phyloP scores from a whole-genome alignment of 352 stramenopile species.

The Globisporangium nodosum region DNA sequence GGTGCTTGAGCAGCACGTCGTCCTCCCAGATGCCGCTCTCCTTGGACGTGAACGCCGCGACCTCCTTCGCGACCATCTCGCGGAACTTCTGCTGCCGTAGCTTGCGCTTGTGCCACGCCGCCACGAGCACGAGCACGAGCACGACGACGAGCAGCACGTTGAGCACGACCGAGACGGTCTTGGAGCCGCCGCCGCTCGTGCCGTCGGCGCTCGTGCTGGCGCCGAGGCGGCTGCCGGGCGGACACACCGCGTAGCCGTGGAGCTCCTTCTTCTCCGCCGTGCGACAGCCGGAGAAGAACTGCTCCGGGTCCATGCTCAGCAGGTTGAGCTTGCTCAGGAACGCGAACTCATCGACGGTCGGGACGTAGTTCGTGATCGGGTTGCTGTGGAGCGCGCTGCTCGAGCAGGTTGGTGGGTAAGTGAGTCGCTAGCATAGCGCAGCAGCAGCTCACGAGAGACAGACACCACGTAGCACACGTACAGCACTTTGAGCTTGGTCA shows the following conservation, averaged over 20 bases:
- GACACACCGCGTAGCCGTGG: conserved; percentile 1
- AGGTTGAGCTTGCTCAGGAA: conserved; percentile 4
- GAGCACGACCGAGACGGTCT: neutral
- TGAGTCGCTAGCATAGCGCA: no score
- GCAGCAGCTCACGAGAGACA: no score
- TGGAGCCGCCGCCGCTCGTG: no score
- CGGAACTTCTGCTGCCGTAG: neutral
- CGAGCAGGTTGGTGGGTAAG: neutral
- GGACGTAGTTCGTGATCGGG: conserved; percentile 7
- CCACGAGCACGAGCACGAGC: conserved; percentile 3
- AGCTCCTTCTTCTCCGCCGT: neutral
- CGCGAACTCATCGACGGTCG: conserved; percentile 5
- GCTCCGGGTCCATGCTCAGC: conserved; percentile 3
- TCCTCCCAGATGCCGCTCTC: conserved; percentile 8
- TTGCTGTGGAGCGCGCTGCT: conserved; percentile 5
- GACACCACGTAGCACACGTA: neutral
- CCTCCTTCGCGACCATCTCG: neutral
- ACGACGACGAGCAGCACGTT: conserved; percentile 5
- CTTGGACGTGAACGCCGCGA: neutral
- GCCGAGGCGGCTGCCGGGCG: neutral
- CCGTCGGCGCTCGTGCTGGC: neutral
- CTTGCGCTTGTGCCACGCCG: conserved; percentile 12
- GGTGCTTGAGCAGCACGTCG: conserved; percentile 10
- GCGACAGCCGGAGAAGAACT: conserved; percentile 3
- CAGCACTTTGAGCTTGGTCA: conserved; percentile 1